phyloP scores from a whole-genome alignment of 352 stramenopile species.

The Pythium diclinum region DNA sequence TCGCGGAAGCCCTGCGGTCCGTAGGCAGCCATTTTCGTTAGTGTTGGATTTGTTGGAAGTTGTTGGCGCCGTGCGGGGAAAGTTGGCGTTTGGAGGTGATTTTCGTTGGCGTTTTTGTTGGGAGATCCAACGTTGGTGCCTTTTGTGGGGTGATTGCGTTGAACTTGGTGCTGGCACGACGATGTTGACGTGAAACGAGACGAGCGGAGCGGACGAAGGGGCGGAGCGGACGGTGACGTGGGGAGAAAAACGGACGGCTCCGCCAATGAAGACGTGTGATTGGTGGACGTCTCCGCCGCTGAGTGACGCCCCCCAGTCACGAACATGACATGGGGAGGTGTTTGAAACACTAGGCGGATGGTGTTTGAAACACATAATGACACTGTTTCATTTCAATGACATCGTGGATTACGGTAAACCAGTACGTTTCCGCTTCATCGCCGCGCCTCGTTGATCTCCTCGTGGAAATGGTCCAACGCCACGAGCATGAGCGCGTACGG shows the following conservation, averaged over 20 bases:
- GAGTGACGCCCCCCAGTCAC: constrained; percentile 15
- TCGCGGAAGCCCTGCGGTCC: constrained; percentile 91
- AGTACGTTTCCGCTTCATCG: constrained; percentile 19
- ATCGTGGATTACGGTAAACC: neutral
- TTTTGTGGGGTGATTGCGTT: constrained; percentile 10
- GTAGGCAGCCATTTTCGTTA: constrained; percentile 28
- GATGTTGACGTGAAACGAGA: constrained; percentile 26
- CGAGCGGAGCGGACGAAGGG: constrained; percentile 2
- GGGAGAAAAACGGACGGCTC: neutral
- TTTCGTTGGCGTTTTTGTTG: neutral
- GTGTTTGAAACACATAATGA: neutral
- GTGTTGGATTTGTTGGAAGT: neutral
- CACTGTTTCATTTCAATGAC: neutral
- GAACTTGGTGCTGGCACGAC: constrained; percentile 13
- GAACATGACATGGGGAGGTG: neutral
- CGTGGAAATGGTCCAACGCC: constrained; percentile 76
- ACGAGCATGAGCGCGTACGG: constrained; percentile 77
- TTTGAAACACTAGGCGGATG: neutral
- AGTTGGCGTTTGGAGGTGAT: neutral
- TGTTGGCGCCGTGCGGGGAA: neutral
- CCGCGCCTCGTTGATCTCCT: constrained; percentile 65
- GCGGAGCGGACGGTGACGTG: neutral
- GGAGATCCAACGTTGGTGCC: neutral
- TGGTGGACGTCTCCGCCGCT: constrained; percentile 12
- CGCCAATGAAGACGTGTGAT: constrained; percentile 7